Evolutionary conservation across 805 yeast species (phyloP), one percentile per base, ranked within the genome.

Genomic region (Myxozyma monticola): DNA sequence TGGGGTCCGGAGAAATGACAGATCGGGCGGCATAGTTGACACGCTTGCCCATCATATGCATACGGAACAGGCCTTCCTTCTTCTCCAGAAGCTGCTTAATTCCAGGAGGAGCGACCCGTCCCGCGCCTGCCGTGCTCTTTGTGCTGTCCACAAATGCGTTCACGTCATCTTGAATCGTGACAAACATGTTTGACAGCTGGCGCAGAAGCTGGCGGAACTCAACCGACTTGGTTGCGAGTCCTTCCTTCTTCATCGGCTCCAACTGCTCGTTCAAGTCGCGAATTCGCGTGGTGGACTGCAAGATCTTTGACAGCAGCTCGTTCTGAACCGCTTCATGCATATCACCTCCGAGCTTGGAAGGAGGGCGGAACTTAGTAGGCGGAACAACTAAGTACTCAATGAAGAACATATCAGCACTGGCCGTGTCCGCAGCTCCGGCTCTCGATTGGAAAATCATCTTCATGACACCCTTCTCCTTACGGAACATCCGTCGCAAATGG

Each of bases 31-130:
- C 91, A 67, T 89, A 93, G 70, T 93, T 97, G 52, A 93, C 99
- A 79, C 99, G 93, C 78, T 93, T 93, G 68, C 99, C 99, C 99
- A 93, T 93, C 99, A 93, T 93, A 67, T 93, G 96, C 68, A 91
- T 93, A 76, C 99, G 82, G 77, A 93, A 93, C 59, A 91, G 76
- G 68, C 99, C 99, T 72, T 93, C 99, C 69, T 93, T 93, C 82
- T 93, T 91, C 71, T 93, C 99, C 65, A 93, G 76, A 9, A 96
- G 95, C 75, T 93, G 99, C 68, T 93, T 93, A 64, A 93, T 81
- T 74, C 99, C 99, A 1, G 99, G 99, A 34, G 80, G 78, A 22
- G 96, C 90, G 42, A 79, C 71, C 56, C 83, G 80, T 10, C 85
- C 81, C 12, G 83, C 83, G 39, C 75, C 77, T 10, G 79, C 76